Evolutionary conservation across 192 early-diverging fungal genomes (phyloP).

Genomic region (Coemansia sp.): DNA sequence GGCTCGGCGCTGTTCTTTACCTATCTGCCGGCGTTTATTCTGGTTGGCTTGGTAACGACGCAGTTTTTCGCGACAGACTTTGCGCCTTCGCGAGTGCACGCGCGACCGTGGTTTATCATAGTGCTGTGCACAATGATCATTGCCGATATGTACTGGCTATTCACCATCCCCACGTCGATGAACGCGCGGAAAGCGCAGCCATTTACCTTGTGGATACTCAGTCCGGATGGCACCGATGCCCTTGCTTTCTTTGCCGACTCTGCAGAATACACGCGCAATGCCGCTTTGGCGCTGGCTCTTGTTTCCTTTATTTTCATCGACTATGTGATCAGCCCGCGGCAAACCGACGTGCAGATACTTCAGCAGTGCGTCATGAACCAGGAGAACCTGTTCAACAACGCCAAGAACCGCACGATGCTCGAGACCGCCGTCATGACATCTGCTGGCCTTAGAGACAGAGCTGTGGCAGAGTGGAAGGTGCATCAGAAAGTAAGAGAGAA

Average conservation of each 20-base stretch:
- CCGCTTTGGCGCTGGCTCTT: conserved; percentile 22
- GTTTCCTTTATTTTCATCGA: conserved; percentile 28
- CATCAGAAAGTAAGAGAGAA: conserved; percentile 20
- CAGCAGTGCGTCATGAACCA: conserved; percentile 25
- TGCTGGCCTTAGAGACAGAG: conserved; percentile 19
- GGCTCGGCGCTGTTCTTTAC: conserved; percentile 17
- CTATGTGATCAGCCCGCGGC: conserved; percentile 33
- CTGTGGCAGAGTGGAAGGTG: conserved; percentile 25
- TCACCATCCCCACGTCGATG: conserved; percentile 22
- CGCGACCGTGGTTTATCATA: conserved; percentile 39
- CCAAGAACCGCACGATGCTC: conserved; percentile 41
- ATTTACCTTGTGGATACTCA: conserved; percentile 30
- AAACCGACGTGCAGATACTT: conserved; percentile 47
- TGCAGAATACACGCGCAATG: conserved; percentile 28
- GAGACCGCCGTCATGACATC: conserved; percentile 33
- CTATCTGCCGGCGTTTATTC: conserved; percentile 40
- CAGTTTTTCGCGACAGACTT: conserved; percentile 30
- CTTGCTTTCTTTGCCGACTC: conserved; percentile 36
- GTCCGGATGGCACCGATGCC: conserved; percentile 27
- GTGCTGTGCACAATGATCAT: conserved; percentile 18
- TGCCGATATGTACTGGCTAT: conserved; percentile 43
- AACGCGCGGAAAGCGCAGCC: conserved; percentile 6
- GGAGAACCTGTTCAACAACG: conserved; percentile 7
- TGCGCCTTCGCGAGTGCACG: conserved; percentile 37
- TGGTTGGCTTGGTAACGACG: conserved; percentile 31